Percentiles rank a stretch among this genome's conserved stretches.
phyloP scores from a whole-genome alignment of 352 stramenopile species.

The Stramenopiles sp. region DNA sequence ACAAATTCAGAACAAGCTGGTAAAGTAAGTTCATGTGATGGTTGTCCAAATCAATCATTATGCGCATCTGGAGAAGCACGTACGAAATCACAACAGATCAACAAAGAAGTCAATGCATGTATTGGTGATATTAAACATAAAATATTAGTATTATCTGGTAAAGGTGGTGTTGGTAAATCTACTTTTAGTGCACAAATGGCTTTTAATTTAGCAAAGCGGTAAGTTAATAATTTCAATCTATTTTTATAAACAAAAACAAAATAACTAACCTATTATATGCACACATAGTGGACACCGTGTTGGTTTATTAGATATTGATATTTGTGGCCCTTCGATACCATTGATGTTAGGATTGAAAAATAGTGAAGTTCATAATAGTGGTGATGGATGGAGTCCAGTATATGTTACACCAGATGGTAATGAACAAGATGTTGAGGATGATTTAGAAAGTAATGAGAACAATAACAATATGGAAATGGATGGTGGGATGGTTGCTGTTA shows the following conservation, averaged over 20 bases:
- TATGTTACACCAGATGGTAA: conserved; percentile 44
- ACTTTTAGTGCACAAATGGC: conserved; percentile 94
- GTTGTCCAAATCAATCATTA: conserved; percentile 87
- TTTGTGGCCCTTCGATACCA: conserved; percentile 92
- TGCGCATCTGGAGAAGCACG: conserved; percentile 74
- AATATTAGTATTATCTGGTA: conserved; percentile 94
- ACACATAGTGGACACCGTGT: conserved; percentile 32
- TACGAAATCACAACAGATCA: conserved; percentile 46
- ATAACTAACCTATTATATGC: too few species aligned
- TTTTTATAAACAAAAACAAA: too few species aligned
- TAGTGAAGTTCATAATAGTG: conserved; percentile 88
- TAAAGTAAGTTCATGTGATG: conserved; percentile 74
- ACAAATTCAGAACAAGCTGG: conserved; percentile 74
- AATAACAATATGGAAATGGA: conserved; percentile 33
- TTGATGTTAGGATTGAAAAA: conserved; percentile 79
- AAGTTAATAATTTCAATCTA: conserved; percentile 53
- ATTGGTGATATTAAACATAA: conserved; percentile 87
- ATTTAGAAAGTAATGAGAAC: too few species aligned
- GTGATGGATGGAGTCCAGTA: conserved; percentile 93
- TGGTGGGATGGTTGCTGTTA: conserved; percentile 59
- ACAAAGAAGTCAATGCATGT: not conserved
- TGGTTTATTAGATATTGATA: conserved; percentile 96
- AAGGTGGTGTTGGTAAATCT: conserved; percentile 97
- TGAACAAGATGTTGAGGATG: not conserved
- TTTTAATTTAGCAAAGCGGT: conserved; percentile 70